Evolutionary conservation across 768 basidiomycete genomes (phyloP), one percentile per base, ranked within the genome.

Genomic region (Calocybe indica): DNA sequence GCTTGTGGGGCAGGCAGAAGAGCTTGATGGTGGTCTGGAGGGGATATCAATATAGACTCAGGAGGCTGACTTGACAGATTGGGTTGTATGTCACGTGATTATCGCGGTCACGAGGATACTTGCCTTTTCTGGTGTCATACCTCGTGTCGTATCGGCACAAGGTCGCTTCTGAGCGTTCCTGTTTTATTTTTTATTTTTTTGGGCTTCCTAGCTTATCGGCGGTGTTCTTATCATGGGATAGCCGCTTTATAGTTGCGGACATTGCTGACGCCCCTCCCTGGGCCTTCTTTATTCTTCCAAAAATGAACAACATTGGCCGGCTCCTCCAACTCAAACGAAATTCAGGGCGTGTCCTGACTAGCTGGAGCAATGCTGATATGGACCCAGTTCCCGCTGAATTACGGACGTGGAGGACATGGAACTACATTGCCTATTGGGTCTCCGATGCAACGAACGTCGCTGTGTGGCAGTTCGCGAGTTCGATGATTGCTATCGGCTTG

Each of bases 301-400:
- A 71, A 45, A 61, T 71, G 36, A 74, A 74, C 14, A 76, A 73
- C 22, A 80, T 83, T 55, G 85, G 81, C 4, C 75, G 80, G 7
- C 22, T 22, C 22, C 22, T 22, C 22, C 22, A 22, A 22, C 2
- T 22, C 22, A 22, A 22, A 22, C 22, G 22, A 22, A 22, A 22
- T 22, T 22, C 22, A 22, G 22, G 22, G 22, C 22, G 4, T 22
- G 22, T 22, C 22, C 4, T 22, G 22, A 22, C 22, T 22, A 22
- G 22, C 60, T 86, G 83, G 83, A 75, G 72, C 52, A 89, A 89
- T 62, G 76, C 76, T 53, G 87, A 87, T 57, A 86, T 88, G 80
- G 86, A 87, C 52, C 85, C 85, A 5, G 83, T 87, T 8, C 81
- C 82, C 36, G 72, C 65, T 0, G 62, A 78, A 22, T 52, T 70